Base-by-base conservation (phyloP, 148 eudicot species). In the Chenopodium album region DNA sequence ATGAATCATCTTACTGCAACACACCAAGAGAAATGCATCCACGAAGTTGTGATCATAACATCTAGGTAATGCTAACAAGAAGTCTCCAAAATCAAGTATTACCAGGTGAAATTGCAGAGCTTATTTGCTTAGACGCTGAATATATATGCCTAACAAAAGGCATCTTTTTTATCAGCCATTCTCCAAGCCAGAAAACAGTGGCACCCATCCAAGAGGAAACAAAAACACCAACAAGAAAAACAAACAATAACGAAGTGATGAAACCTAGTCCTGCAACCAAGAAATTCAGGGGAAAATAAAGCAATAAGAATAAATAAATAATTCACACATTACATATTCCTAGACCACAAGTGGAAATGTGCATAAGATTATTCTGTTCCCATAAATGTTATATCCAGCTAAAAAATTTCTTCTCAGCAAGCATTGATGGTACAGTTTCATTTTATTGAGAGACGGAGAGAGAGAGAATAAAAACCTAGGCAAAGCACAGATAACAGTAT, bases 121-220 rank as follows among this genome's bases (percentile, higher is more conserved):
- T 94, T 31, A 94, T 94, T 89, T 94, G 98, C 81, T 94, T 94
- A 76, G 97, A 94, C 14, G 98, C 98, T 28, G 98, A 91, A 81
- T 94, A 94, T 77, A 94, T 80, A 87, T 94, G 97, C 84, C 85
- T 89, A 63, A 94, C 91, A 62, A 94, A 89, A 69, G 98, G 98
- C 98, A 94, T 94, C 79, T 86, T 81, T 81, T 89, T 94, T 59
- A 94, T 94, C 73, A 94, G 78, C 93, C 93, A 94, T 85, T 94
- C 98, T 75, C 98, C 98, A 76, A 94, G 83, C 97, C 92, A 89
- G 87, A 94, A 91, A 82, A 94, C 94, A 71, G 97, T 84, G 67
- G 95, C 94, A 73, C 98, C 98, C 89, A 90, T 76, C 98, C 98
- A 94, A 75, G 98, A 94, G 70, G 98, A 92, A 76, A 92, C 94